A percentile compares a stretch with the other conserved stretches of the same genome.
phyloP scores from a whole-genome alignment of 1,139 yeast genomes.

The Suhomyces guaymorum region DNA sequence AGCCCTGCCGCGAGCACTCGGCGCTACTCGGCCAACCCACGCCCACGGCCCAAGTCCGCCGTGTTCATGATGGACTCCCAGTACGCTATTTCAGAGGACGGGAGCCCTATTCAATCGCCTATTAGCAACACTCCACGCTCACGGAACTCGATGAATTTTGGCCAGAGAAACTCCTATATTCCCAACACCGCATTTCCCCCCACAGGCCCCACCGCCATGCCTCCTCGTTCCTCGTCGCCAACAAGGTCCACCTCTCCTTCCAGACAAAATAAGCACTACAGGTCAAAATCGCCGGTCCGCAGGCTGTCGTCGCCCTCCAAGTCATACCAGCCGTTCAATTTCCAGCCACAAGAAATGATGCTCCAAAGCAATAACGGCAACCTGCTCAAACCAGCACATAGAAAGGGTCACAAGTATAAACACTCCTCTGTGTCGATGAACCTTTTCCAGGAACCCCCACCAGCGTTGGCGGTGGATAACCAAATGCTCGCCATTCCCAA shows the following conservation, averaged over 20 bases:
- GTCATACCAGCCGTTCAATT: constrained; percentile 50
- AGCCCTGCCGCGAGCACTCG: constrained; percentile 14
- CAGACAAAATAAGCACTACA: constrained; percentile 33
- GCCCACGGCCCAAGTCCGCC: constrained; percentile 44
- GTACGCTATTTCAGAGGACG: constrained; percentile 35
- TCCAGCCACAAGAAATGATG: constrained; percentile 44
- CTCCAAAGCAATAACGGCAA: constrained; percentile 32
- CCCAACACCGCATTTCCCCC: constrained; percentile 18
- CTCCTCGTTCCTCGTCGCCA: constrained; percentile 28
- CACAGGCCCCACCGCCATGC: constrained; percentile 14
- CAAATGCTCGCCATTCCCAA: constrained; percentile 75
- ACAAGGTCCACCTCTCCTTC: constrained; percentile 36
- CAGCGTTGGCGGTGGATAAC: constrained; percentile 34
- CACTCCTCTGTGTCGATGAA: constrained; percentile 98
- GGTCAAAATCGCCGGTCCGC: constrained; percentile 40
- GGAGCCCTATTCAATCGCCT: constrained; percentile 23
- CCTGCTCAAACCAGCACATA: constrained; percentile 60
- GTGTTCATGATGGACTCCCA: constrained; percentile 32
- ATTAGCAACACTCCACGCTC: constrained; percentile 26
- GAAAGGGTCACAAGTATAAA: constrained; percentile 93
- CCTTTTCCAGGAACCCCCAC: constrained; percentile 89
- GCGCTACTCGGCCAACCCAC: constrained; percentile 12
- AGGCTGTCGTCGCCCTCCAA: constrained; percentile 45
- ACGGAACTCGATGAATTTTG: constrained; percentile 22
- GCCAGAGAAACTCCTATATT: constrained; percentile 9